These are phyloP conservation scores for Diaporthe sp. DNA, from an alignment of 2,329 filamentous ascomycete genomes.

Conservation along the genomic window DNA sequence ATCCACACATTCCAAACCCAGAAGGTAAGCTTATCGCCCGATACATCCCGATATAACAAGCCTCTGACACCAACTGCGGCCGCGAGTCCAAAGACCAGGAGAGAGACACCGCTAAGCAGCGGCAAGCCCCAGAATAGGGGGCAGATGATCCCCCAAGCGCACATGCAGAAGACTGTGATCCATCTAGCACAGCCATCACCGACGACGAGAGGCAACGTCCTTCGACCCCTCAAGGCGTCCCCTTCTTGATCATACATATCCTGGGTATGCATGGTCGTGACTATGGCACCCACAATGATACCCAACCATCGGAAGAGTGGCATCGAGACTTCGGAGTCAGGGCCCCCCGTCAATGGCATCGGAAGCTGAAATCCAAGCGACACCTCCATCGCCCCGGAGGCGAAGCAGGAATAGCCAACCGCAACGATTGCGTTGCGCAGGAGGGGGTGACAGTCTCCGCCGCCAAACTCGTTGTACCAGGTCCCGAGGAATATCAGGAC, in stretches of 20 bases:
- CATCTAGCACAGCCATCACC: conserved; percentile 17
- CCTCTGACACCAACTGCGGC: conserved; percentile 27
- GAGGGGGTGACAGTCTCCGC: conserved; percentile 47
- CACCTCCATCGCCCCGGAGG: conserved; percentile 36
- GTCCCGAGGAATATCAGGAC: conserved; percentile 4
- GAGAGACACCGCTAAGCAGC: background rate
- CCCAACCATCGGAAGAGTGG: conserved; percentile 38
- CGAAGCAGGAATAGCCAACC: conserved; percentile 39
- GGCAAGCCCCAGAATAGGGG: background rate
- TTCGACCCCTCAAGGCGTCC: conserved; percentile 42
- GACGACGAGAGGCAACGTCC: conserved; percentile 44
- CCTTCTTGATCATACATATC: conserved; percentile 48
- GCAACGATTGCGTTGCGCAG: conserved; percentile 45
- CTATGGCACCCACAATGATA: conserved; percentile 40
- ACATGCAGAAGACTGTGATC: background rate
- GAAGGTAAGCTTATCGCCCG: conserved; percentile 45
- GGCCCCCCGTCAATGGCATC: background rate
- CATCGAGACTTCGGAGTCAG: background rate
- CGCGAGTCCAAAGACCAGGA: background rate
- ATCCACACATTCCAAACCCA: conserved; percentile 48
- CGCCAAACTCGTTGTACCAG: conserved; percentile 43
- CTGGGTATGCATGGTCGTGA: conserved; percentile 47
- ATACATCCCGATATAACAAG: conserved; percentile 37
- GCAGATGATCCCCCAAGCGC: conserved; percentile 8
- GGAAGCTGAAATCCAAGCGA: background rate